These are phyloP conservation scores for Pythium grandisporangium DNA, from an alignment of 352 stramenopile genomes.

Conservation along the genomic window DNA sequence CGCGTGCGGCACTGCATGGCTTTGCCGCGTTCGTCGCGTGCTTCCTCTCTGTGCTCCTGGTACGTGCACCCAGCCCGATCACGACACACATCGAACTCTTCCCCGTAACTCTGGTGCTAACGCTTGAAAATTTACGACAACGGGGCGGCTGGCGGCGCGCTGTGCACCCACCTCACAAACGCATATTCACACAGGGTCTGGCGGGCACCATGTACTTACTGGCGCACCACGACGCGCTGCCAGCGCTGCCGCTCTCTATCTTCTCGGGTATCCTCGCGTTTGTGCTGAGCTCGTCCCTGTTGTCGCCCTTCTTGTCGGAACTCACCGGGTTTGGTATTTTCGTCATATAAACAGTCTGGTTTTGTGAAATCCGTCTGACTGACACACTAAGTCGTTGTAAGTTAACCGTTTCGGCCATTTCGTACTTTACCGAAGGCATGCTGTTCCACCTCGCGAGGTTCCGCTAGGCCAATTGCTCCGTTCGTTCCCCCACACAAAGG, in stretches of 20 bases:
- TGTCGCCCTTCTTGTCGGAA: slow-evolving; percentile 24
- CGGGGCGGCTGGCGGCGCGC: no score
- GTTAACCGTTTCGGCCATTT: no score
- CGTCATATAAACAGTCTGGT: slow-evolving; percentile 1
- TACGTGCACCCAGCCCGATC: slow-evolving; percentile 18
- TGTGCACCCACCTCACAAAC: no score
- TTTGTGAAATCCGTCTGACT: slow-evolving; percentile 6
- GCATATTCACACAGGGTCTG: slow-evolving; percentile 54
- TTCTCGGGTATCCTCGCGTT: slow-evolving; percentile 68
- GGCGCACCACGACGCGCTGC: slow-evolving; percentile 88
- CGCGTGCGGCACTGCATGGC: slow-evolving; percentile 88
- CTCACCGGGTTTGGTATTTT: slow-evolving; percentile 8
- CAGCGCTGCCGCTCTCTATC: slow-evolving; percentile 94
- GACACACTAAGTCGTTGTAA: no score
- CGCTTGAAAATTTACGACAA: no score
- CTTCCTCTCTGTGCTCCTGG: slow-evolving; percentile 88
- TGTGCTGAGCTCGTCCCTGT: slow-evolving; percentile 21
- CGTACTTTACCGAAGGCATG: slow-evolving; percentile 10
- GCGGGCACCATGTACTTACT: slow-evolving; percentile 90
- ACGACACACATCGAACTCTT: neutral
- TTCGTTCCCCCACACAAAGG: no score
- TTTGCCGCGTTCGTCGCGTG: slow-evolving; percentile 89
- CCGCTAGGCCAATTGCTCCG: no score
- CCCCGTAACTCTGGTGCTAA: neutral
- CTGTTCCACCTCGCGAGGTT: neutral